Base-by-base conservation (phyloP, 768 basidiomycete species). In the Phaeotremella skinneri region DNA sequence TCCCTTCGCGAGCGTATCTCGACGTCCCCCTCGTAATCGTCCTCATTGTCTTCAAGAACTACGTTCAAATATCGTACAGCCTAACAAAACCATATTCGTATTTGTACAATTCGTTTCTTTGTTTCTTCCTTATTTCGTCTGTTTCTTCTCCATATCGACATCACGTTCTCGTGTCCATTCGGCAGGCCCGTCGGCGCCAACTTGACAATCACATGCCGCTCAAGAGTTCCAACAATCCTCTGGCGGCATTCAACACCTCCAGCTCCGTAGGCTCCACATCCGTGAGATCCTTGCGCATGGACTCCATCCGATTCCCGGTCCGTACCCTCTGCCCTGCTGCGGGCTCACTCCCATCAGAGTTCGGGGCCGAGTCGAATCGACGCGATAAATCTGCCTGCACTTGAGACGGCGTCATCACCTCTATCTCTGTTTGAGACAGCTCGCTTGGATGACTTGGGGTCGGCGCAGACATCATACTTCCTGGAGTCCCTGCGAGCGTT, bases 201-300 rank as follows among this genome's bases (percentile, higher is more conserved):
- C n/a, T n/a, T n/a, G n/a, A n/a, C n/a, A n/a, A n/a, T 42, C 42
- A 48, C 1, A 52, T 39, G 11, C 56, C 59, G 5, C 63, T 58
- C 32, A 64, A 39, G 20, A 64, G 41, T 42, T 53, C 34, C 54
- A 64, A 56, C 50, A 64, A 41, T n/a, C 43, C 49, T 20, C 55
- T 58, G 31, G 63, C 63, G 4, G 63, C 63, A 29, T 49, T 49
- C 47, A 61, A 29, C 1, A 64, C 53, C 27, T 64, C 63, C 2
- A 29, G 47, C 37, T 61, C 63, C 26, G 29, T 41, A 23, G 52
- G 58, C 21, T 56, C 49, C 14, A 31, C 49, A 9, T 21, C 34
- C 20, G 1, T 41, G 45, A 32, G 2, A 13, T 32, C 52, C 45
- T 34, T 20, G 26, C 17, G 29, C 39, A 7, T 20, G 21, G 4